A percentile compares a stretch with the other conserved stretches of the same genome.
phyloP scores from a whole-genome alignment of 1,284 basidiomycete genomes.

The Vanrija pseudolonga region DNA sequence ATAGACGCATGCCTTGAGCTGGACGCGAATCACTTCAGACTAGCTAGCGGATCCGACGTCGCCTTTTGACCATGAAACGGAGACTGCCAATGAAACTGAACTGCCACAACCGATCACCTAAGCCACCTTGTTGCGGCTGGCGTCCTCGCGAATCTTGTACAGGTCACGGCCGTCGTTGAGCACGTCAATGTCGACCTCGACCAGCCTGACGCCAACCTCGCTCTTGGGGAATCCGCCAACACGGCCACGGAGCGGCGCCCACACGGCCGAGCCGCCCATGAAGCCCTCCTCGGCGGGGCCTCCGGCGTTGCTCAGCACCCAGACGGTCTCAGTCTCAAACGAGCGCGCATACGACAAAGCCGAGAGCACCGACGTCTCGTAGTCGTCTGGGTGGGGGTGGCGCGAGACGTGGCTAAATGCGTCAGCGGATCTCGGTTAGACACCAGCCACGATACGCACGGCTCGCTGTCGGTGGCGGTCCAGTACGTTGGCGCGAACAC shows the following conservation, averaged over 20 bases:
- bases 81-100: no score
- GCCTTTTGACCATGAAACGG: no score
- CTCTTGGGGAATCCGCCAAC: conserved; percentile 17
- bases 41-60: no score
- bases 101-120: no score
- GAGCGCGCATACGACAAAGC: conserved; percentile 34
- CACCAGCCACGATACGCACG: conserved; percentile 26
- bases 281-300: conserved; percentile 30
- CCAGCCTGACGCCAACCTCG: conserved; percentile 5
- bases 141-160: conserved; percentile 42
- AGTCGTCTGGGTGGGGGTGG: conserved; percentile 23
- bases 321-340: conserved; percentile 44
- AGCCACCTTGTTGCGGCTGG: background rate
- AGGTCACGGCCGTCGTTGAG: conserved; percentile 29
- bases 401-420: background rate
- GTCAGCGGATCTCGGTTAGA: background rate
- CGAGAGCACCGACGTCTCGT: conserved; percentile 34
- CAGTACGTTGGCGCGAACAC: conserved; percentile 48
- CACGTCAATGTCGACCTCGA: conserved; percentile 28
- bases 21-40: no score
- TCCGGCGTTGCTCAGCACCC: conserved; percentile 46
- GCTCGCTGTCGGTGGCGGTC: conserved; percentile 44
- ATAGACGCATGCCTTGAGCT: no score
- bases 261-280: conserved; percentile 42
- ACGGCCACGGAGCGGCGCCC: conserved; percentile 36